phyloP scores from a whole-genome alignment of 1,284 basidiomycete species.

The Sanghuangporus weigelae region DNA sequence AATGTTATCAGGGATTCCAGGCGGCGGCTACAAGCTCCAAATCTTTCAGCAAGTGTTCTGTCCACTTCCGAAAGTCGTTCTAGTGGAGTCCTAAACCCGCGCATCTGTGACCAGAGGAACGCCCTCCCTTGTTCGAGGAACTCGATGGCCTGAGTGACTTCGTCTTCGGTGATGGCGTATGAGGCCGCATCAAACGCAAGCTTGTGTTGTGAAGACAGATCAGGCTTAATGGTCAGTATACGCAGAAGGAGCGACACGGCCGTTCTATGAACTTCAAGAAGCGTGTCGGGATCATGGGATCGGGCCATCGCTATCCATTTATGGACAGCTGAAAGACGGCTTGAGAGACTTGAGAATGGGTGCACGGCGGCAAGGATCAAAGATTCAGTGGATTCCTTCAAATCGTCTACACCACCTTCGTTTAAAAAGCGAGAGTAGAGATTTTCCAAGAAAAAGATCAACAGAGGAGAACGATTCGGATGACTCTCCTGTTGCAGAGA shows the following conservation, averaged over 20 bases:
- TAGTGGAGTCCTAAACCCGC: neutral
- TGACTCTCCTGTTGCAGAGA: no score
- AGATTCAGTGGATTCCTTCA: neutral
- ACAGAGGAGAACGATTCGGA: no score
- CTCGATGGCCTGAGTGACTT: neutral
- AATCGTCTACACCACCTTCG: neutral
- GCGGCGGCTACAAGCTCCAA: neutral
- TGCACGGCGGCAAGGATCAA: neutral
- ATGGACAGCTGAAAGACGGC: neutral
- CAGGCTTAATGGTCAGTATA: neutral
- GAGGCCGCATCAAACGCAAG: neutral
- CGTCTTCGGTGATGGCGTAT: neutral
- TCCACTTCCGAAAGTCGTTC: neutral
- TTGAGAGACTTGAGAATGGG: neutral
- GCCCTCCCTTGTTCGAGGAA: slow-evolving; percentile 8
- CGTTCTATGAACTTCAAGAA: neutral
- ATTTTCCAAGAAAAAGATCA: no score
- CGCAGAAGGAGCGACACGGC: neutral
- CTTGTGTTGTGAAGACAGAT: neutral
- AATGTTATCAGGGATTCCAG: neutral
- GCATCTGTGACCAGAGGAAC: slow-evolving; percentile 1
- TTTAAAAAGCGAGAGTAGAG: neutral
- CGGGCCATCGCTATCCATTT: neutral
- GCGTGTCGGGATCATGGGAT: neutral
- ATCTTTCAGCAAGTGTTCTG: neutral